These are phyloP conservation scores for Colletotrichum ledebouriae DNA, from an alignment of 2,329 filamentous ascomycete genomes.

Conservation along the genomic window DNA sequence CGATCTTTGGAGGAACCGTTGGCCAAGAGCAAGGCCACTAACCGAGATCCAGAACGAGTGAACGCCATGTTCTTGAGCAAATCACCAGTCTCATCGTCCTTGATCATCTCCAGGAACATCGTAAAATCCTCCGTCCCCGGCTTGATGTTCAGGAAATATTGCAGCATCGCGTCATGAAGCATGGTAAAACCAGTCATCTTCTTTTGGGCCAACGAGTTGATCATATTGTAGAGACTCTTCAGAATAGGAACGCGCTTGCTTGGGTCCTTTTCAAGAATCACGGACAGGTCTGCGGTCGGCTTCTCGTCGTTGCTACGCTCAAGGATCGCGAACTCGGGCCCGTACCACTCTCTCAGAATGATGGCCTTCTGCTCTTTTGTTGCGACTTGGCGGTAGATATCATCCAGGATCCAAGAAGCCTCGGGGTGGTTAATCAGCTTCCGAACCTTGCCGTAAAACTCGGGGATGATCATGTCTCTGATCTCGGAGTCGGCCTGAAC, in stretches of 20 bases:
- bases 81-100: conserved; percentile 91
- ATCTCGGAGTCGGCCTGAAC: conserved; percentile 92
- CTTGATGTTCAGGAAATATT: conserved; percentile 89
- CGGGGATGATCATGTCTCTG: conserved; percentile 87
- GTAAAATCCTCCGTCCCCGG: conserved; percentile 83
- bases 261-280: conserved; percentile 81
- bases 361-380: conserved; percentile 87
- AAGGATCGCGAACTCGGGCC: conserved; percentile 89
- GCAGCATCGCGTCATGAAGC: conserved; percentile 97
- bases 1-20: conserved; percentile 92
- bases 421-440: conserved; percentile 96
- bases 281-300: conserved; percentile 75
- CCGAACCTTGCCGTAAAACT: conserved; percentile 95
- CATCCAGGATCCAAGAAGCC: conserved; percentile 97
- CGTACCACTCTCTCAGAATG: conserved; percentile 95
- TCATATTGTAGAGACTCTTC: conserved; percentile 85
- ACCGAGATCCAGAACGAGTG: conserved; percentile 86
- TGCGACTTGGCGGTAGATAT: conserved; percentile 91
- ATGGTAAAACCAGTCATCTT: conserved; percentile 97
- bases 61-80: conserved; percentile 96
- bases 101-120: conserved; percentile 91
- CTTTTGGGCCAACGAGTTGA: conserved; percentile 95
- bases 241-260: conserved; percentile 91
- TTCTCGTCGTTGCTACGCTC: conserved; percentile 68
- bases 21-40: conserved; percentile 86